phyloP scores from a whole-genome alignment of 1,139 yeast species.

The Geotrichum fermentans region DNA sequence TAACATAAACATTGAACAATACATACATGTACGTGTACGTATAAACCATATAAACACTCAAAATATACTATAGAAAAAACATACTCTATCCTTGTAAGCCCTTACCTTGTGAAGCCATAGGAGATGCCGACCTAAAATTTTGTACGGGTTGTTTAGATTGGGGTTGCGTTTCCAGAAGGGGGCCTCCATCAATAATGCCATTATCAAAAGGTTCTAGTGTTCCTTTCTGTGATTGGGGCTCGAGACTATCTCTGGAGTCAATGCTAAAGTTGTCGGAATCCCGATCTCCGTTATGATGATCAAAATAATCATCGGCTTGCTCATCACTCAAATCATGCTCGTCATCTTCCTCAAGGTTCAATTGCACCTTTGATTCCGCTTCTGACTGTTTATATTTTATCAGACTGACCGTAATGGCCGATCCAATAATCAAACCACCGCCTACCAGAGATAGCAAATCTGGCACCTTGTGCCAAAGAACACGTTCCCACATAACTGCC shows the following conservation, averaged over 20 bases:
- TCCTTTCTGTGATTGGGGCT: neutral
- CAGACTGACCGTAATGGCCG: conserved; percentile 51
- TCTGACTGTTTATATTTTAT: conserved; percentile 14
- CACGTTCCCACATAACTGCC: conserved; percentile 72
- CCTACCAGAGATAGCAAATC: conserved; percentile 66
- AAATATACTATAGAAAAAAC: no score
- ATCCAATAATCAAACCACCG: conserved; percentile 57
- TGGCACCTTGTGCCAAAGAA: conserved; percentile 71
- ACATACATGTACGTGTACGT: no score
- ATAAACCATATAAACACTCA: no score
- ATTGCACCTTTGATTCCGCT: conserved; percentile 2
- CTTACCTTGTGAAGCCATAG: no score
- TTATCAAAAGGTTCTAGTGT: conserved; percentile 16
- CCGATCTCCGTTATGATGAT: neutral
- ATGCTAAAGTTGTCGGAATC: neutral
- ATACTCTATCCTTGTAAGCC: no score
- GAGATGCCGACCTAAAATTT: no score
- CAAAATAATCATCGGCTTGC: neutral
- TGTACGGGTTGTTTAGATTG: no score
- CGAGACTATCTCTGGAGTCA: neutral
- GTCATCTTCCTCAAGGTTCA: conserved; percentile 3
- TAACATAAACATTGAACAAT: no score
- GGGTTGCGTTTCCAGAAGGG: conserved; percentile 9
- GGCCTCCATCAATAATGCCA: conserved; percentile 19
- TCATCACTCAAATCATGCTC: conserved; percentile 1